These are phyloP conservation scores for Phytophthora kernoviae DNA, from an alignment of 352 stramenopile genomes.

Conservation along the genomic window DNA sequence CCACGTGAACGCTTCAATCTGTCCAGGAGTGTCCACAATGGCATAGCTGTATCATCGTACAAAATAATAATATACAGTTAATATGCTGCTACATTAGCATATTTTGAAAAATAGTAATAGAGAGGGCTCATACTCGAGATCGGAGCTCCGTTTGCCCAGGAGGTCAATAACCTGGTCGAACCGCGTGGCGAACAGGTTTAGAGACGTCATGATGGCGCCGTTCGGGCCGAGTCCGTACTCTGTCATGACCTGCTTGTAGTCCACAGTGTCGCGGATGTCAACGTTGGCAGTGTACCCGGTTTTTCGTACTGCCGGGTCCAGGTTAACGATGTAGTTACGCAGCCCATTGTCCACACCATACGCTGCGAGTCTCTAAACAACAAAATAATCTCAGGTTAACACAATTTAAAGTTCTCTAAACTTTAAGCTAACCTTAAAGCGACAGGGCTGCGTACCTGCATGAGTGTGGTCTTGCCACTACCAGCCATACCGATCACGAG, in stretches of 20 bases:
- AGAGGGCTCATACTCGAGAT: conserved; percentile 76
- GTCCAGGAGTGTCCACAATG: conserved; percentile 98
- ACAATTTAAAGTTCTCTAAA: conserved; percentile 30
- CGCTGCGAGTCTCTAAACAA: conserved; percentile 58
- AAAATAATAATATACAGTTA: background rate
- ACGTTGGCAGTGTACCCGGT: conserved; percentile 97
- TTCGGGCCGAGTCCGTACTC: conserved; percentile 99
- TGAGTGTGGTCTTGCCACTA: conserved; percentile 96
- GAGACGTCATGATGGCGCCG: conserved; percentile 98
- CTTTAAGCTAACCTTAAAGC: background rate
- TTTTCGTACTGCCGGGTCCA: conserved; percentile 97
- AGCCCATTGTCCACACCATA: conserved; percentile 73
- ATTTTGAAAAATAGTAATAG: no score
- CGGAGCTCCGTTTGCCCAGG: conserved; percentile 87
- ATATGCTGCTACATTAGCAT: no score
- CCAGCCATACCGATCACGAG: conserved; percentile 97
- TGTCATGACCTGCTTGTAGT: conserved; percentile 99
- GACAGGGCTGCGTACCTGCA: conserved; percentile 61
- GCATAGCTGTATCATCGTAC: conserved; percentile 81
- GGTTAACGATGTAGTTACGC: conserved; percentile 96
- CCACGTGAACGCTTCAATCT: conserved; percentile 99
- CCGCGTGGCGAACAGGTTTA: conserved; percentile 99
- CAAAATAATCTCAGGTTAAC: no score
- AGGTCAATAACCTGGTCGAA: conserved; percentile 99
- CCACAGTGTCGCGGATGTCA: conserved; percentile 99